These are phyloP conservation scores for Actinomucor elegans DNA, from an alignment of 371 early-diverging fungal species.

Conservation along the genomic window DNA sequence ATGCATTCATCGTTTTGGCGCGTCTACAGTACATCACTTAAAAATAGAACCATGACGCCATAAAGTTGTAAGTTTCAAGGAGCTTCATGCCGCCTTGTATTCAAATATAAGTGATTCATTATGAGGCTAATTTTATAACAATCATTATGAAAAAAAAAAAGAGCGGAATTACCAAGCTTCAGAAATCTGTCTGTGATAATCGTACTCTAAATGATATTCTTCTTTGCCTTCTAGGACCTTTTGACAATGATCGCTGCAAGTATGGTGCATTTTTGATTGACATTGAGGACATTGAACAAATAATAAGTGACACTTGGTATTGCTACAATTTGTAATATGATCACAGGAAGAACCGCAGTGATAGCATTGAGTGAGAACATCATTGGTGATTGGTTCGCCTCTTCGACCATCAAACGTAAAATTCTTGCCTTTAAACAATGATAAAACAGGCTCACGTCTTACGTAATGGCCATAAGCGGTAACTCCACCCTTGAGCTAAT, in stretches of 20 bases:
- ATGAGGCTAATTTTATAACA: too few relatives aligned
- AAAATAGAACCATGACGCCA: too few relatives aligned
- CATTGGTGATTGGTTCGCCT: slow-evolving; percentile 70
- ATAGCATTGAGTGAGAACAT: slow-evolving; percentile 64
- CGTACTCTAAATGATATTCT: slow-evolving; percentile 34
- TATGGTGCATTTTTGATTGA: slow-evolving; percentile 46
- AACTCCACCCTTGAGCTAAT: slow-evolving; percentile 72
- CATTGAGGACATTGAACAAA: slow-evolving; percentile 72
- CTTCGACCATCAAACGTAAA: slow-evolving; percentile 79
- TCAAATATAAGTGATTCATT: too few relatives aligned
- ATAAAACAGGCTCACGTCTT: slow-evolving; percentile 27
- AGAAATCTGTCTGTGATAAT: slow-evolving; percentile 48
- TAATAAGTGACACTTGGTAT: slow-evolving; percentile 65
- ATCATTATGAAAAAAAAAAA: too few relatives aligned
- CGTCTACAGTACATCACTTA: too few relatives aligned
- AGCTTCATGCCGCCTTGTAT: too few relatives aligned
- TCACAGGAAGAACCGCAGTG: slow-evolving; percentile 73
- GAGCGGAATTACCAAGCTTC: slow-evolving; percentile 11
- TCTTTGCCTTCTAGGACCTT: slow-evolving; percentile 41
- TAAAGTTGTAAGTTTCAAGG: too few relatives aligned
- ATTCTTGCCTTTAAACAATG: slow-evolving; percentile 74
- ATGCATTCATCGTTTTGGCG: too few relatives aligned
- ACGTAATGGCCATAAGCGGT: slow-evolving; percentile 73
- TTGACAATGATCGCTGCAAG: slow-evolving; percentile 62
- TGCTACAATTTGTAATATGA: slow-evolving; percentile 65